These are phyloP conservation scores for Spergularia azorica DNA, from an alignment of 179 eudicot genomes.

Conservation along the genomic window DNA sequence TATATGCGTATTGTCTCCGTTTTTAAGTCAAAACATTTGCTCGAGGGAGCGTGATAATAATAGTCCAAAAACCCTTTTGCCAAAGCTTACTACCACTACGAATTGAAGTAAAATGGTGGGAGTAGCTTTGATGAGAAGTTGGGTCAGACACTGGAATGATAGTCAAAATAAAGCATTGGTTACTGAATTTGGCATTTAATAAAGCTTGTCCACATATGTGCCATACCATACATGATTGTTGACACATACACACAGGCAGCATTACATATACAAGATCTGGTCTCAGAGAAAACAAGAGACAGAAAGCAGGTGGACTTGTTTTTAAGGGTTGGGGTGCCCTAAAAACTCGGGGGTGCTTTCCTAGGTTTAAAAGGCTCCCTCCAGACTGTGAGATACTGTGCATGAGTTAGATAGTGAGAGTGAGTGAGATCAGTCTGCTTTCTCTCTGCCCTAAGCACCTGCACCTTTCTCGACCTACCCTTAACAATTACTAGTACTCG, in stretches of 20 bases:
- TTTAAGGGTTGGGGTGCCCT: slow-evolving; percentile 27
- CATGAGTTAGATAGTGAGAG: background rate
- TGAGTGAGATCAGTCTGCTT: slow-evolving; percentile 6
- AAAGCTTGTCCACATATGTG: background rate
- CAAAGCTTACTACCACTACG: too few relatives aligned
- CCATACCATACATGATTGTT: background rate
- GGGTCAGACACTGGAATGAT: too few relatives aligned
- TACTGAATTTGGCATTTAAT: background rate
- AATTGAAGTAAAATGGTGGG: too few relatives aligned
- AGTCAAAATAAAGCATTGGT: too few relatives aligned
- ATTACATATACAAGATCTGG: slow-evolving; percentile 12
- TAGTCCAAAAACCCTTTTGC: too few relatives aligned
- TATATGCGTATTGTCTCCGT: too few relatives aligned
- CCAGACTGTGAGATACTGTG: background rate
- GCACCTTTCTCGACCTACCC: background rate
- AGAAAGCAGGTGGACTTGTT: slow-evolving; percentile 11
- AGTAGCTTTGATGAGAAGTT: too few relatives aligned
- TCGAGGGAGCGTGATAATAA: too few relatives aligned
- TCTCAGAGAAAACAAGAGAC: background rate
- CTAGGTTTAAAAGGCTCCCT: slow-evolving; percentile 19
- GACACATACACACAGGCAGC: slow-evolving; percentile 2
- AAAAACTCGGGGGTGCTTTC: slow-evolving; percentile 47
- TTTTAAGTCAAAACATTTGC: too few relatives aligned
- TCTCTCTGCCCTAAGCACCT: slow-evolving; percentile 21
- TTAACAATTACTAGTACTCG: background rate